Base-by-base conservation (phyloP, 1,139 yeast species). In the Chernovozyma aurita region DNA sequence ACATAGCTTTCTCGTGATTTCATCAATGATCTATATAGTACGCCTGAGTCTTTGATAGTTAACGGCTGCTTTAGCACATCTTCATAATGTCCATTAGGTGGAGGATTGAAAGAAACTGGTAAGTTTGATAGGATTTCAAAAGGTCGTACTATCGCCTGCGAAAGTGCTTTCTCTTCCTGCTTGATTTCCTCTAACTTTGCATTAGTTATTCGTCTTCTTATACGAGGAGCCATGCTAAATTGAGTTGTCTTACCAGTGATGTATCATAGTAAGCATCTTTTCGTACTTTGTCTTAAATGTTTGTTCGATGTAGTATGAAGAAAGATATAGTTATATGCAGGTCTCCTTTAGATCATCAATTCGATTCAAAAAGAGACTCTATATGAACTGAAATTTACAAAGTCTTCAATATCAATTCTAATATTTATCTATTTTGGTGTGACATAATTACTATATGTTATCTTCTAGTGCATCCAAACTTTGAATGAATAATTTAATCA, bases 1-100 rank as follows among this genome's bases (percentile, higher is more conserved):
- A 82, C 63, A 78, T 94, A 90, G 13, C 79, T 79, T 42, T 72
- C 72, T 28, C 97, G 67, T 0, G 97, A 88, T 35, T 77, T 76
- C 53, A 85, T 73, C 38, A 90, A 58, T 1, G 97, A 82, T 34
- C 81, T 73, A 47, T 82, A 82, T 20, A 83, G 53, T 0, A 81
- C 84, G 0, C 84, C 87, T 28, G 87, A 72, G 49, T 87, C 95
- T 48, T 78, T 78, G 4, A 84, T 70, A 0, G 86, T 73, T 27
- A 87, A 61, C 2, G 95, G 86, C 40, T 77, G 76, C 31, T 76
- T 75, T 25, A 87, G 61, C 3, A 76, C 68, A 11, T 70, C 65
- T 40, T 65, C 70, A 47, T 61, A 64, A 39, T 57, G 57, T 1
- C 67, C 70, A 46, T 77, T 73, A 32, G 88, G 86, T 0, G 92